Base-by-base conservation (phyloP, 139 green algal genomes). In the Chlorella sp. region DNA sequence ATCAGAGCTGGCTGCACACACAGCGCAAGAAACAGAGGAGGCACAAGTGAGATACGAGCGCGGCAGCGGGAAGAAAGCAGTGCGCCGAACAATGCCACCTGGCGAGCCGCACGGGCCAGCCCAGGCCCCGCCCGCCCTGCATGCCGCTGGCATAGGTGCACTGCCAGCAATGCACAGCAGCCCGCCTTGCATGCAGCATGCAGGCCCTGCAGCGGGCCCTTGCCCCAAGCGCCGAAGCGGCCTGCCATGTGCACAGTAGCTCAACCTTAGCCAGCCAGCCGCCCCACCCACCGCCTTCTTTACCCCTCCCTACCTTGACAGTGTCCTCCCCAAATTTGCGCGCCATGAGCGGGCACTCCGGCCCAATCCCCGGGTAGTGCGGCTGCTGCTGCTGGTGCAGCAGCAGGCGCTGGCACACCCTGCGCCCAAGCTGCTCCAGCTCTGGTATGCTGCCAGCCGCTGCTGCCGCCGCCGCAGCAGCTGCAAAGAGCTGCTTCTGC, bases 271-370 rank as follows among this genome's bases (percentile, higher is more conserved):
- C 75, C 75, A 42, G 75, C 34, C 34, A 16, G 18, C 14, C 42
- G 12, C 75, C 34, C 42, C n/a, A 57, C 19, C 39, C 14, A 64
- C 28, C 37, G 77, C 77, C 12, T 16, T 57, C 48, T 15, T 42
- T 2, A 3, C 18, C 4, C 53, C 5, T 0, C 2, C 66, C 2
- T 42, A 81, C 69, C 85, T 71, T 89, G 32, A 82, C 66, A 0
- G 87, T 90, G 19, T 42, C 39, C 5, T 79, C 87, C 7, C 9
- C 7, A n/a, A 90, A 90, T 64, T 90, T 90, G 78, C 87, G 78
- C 5, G 87, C 87, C 78, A 90, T 53, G 16, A 90, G 64, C 1
- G 87, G 81, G 78, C 87, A 90, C 39, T 71, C 39, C 3, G 79
- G 78, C 30, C 87, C 87, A 30, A 90, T 22, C 12, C 39, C 42